phyloP scores from a whole-genome alignment of 345 rosid genomes.

The Combretum micranthum region DNA sequence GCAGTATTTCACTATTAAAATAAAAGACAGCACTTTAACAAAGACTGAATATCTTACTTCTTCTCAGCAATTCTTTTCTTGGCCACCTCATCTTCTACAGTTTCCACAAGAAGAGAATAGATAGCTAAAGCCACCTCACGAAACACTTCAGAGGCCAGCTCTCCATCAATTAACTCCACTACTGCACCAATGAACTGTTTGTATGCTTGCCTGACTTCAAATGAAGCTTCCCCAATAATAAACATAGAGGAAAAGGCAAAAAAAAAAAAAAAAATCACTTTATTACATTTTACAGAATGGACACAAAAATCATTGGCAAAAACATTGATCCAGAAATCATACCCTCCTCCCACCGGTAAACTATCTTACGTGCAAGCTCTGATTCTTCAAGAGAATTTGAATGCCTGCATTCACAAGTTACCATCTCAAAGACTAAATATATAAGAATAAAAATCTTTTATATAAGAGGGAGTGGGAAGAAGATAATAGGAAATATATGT shows the following conservation, averaged over 20 bases:
- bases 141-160: conserved; percentile 76
- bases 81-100: conserved; percentile 34
- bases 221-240: conserved; percentile 48
- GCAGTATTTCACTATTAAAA: neutral
- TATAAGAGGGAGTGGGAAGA: neutral
- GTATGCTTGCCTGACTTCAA: conserved; percentile 74
- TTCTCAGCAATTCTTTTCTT: conserved; percentile 27
- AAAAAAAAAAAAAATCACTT: neutral
- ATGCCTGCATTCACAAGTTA: conserved; percentile 15
- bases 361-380: conserved; percentile 71
- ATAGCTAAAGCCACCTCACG: conserved; percentile 57
- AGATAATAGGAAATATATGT: neutral
- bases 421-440: conserved; percentile 6
- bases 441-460: neutral
- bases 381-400: conserved; percentile 55
- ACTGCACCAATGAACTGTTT: conserved; percentile 72
- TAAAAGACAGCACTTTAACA: conserved; percentile 3
- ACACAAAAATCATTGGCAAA: neutral
- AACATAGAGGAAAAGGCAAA: conserved; percentile 11
- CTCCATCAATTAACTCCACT: conserved; percentile 66
- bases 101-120: conserved; percentile 41
- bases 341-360: conserved; percentile 91
- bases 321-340: neutral
- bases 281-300: neutral
- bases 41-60: conserved; percentile 31